Evolutionary conservation across 306 rosid genomes (phyloP), one percentile per base, ranked within the genome.

Genomic region (Vigna radiata): DNA sequence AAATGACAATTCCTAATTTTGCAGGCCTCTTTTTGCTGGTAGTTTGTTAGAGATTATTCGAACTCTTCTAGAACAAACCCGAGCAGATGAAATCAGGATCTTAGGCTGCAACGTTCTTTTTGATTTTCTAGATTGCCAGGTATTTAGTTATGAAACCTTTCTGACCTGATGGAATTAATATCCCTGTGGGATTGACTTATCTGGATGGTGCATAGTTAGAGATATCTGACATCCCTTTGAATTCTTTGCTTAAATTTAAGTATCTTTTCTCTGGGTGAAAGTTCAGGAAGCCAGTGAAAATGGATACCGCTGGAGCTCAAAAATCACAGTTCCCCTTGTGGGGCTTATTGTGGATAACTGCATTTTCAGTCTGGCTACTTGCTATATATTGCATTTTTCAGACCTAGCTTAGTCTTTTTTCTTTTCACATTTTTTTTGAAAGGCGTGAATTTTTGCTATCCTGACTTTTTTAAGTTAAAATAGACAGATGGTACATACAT

Each of bases 1-100:
- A 70, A 59, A 19, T 1, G 25, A 48, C 49, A 55, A 52, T 70
- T 86, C 81, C 79, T 61, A 68, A 73, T 78, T 73, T 79, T 88
- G 87, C 93, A 95, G 97, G 96, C 91, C 98, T 7, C 86, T 92
- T 59, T 95, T 83, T 85, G 95, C 92, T 2, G 77, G 89, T 80
- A 91, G 96, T 75, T 82, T 95, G 79, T 78, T 95, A 79, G 91
- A 88, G 83, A 89, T 95, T 65, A 81, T 93, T 71, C 96, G 89
- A 60, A 86, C 85, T 78, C 95, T 95, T 70, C 76, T 95, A 80
- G 98, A 95, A 37, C 98, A 95, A 85, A 87, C 85, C 75, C 92
- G 83, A 29, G 77, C 70, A 50, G 91, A 85, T 77, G 96, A 92
- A 60, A 82, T 95, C 89, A 89, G 81, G 89, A 86, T 92, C 81